Evolutionary conservation across 1,139 yeast genomes (phyloP), one percentile per base, ranked within the genome.

Genomic region (Kurtzmaniella quercitrusa): DNA sequence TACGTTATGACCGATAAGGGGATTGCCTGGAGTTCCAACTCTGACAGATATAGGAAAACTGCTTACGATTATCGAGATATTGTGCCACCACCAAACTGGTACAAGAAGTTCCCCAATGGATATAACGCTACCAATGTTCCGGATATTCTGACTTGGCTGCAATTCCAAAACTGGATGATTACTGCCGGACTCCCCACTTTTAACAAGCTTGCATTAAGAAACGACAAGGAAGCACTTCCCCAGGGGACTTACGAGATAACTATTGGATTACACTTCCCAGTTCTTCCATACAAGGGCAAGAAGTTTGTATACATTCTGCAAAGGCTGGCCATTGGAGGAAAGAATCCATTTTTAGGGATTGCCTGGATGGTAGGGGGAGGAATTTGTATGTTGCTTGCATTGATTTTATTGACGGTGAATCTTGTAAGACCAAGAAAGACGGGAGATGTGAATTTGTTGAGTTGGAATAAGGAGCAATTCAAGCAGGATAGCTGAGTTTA

Each of bases 131-230:
- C 75, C 3, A 85, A 84, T 58, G 55, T 85, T 46, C 88, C 87
- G 1, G 78, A 81, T 53, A 58, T 85, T 37, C 70, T 81, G 1
- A 62, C 65, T 9, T 77, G 85, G 79, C 59, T 57, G 45, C 89
- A 88, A 56, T 82, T 93, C 60, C 98, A 93, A 66, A 93, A 91
- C 62, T 93, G 99, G 99, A 91, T 93, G 97, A 82, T 90, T 56
- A 84, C 98, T 2, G 85, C 97, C 3, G 98, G 93, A 1, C 73
- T 94, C 49, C 84, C 98, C 9, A 81, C 81, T 25, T 93, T 94
- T 59, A 81, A 87, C 57, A 90, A 90, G 63, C 70, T 93, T 59
- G 89, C 85, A 3, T 70, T 82, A 51, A 80, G 96, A 59, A 91
- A 91, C 60, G 95, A 89, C 60, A 62, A 82, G 38, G 79, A 79